phyloP scores from a whole-genome alignment of 2,329 filamentous ascomycete species.

The Trichoderma harzianum region DNA sequence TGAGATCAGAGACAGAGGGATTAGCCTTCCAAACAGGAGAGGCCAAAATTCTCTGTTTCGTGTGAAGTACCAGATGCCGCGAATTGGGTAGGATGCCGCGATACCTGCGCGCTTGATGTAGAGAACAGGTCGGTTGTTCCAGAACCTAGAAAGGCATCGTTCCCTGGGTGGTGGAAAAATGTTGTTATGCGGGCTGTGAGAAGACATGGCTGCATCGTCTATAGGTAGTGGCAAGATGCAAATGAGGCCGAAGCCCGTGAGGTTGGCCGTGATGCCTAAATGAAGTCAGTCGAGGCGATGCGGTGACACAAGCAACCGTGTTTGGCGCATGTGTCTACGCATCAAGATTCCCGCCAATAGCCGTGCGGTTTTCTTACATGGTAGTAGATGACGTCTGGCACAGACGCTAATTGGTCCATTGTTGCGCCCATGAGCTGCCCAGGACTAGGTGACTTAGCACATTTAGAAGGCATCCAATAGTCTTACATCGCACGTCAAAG shows the following conservation, averaged over 20 bases:
- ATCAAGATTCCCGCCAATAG: not conserved
- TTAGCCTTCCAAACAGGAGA: constrained; percentile 70
- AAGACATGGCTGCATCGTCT: not conserved
- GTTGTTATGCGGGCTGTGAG: not conserved
- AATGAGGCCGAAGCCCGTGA: not conserved
- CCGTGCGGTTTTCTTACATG: not conserved
- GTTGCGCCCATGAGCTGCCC: not conserved
- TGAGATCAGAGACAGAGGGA: constrained; percentile 80
- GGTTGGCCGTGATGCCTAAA: not conserved
- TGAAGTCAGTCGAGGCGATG: not conserved
- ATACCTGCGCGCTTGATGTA: constrained; percentile 44
- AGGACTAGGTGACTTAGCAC: not conserved
- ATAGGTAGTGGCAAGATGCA: not conserved
- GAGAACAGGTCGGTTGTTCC: constrained; percentile 31
- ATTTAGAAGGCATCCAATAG: not conserved
- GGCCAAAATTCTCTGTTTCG: constrained; percentile 78
- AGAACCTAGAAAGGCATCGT: not conserved
- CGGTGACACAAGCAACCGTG: not conserved
- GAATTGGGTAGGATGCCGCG: constrained; percentile 55
- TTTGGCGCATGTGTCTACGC: not conserved
- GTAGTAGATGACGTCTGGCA: not conserved
- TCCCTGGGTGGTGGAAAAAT: not conserved
- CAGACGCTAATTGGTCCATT: not conserved
- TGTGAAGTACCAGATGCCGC: constrained; percentile 80
- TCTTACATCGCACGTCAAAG: not conserved